Conservation (phyloP, 1,284 basidiomycete genomes). For the Cryptococcus amylolentus region DNA sequence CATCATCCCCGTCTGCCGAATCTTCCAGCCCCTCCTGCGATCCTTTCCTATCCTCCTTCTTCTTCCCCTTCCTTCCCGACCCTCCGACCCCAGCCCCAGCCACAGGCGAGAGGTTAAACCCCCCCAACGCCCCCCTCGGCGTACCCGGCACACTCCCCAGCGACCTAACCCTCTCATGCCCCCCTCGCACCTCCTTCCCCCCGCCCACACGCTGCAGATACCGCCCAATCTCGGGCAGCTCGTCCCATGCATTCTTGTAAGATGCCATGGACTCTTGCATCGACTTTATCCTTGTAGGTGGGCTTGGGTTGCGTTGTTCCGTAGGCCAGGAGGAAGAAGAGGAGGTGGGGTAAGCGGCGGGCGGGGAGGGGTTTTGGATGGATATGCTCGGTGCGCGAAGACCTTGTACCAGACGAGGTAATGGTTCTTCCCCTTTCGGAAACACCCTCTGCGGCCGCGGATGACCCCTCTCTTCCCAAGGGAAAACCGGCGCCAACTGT, state of each 20-base stretch:
- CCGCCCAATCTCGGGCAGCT: conserved; percentile 67
- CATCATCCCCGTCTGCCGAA: conserved; percentile 17
- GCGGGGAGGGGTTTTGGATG: conserved; percentile 8
- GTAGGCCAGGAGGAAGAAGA: conserved; percentile 23
- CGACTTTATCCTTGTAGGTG: background rate
- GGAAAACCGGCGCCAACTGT: conserved; percentile 79
- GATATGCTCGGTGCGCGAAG: conserved; percentile 3
- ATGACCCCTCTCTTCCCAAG: conserved; percentile 74
- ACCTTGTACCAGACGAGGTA: conserved; percentile 13
- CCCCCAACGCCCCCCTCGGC: conserved; percentile 7
- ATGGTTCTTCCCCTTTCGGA: conserved; percentile 62
- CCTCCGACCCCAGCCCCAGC: conserved; percentile 2
- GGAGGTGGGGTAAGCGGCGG: conserved; percentile 23
- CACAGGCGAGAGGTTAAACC: background rate
- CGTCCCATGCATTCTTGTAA: conserved; percentile 79
- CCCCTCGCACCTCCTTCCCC: conserved; percentile 3
- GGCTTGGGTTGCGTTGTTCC: conserved; percentile 8
- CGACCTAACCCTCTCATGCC: background rate
- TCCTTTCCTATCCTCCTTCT: conserved; percentile 11
- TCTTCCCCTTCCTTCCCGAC: background rate
- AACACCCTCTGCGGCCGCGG: conserved; percentile 68
- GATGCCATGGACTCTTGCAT: conserved; percentile 56
- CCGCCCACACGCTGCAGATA: conserved; percentile 62
- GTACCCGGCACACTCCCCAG: conserved; percentile 28
- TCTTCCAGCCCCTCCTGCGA: conserved; percentile 33